These are phyloP conservation scores for Prinsepia uniflora DNA, from an alignment of 306 rosid species.

Conservation along the genomic window DNA sequence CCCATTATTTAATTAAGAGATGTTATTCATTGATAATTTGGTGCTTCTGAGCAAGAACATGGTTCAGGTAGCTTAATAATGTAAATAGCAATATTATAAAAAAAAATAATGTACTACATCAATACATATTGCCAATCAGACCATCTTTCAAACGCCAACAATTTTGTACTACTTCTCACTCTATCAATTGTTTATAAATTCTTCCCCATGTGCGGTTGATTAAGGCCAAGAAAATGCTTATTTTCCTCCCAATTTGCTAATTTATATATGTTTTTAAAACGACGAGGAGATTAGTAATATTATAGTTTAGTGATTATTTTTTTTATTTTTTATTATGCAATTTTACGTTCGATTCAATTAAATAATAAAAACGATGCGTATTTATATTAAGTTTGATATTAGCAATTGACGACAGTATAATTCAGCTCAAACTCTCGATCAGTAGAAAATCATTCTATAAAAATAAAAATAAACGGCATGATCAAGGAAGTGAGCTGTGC, in stretches of 20 bases:
- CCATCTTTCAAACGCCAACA: constrained; percentile 7
- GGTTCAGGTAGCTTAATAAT: constrained; percentile 16
- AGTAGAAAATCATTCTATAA: no score
- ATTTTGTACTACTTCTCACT: not conserved
- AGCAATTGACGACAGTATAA: no score
- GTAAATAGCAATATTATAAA: not conserved
- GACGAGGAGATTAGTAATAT: not conserved
- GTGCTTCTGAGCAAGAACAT: constrained; percentile 18
- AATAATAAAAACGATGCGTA: no score
- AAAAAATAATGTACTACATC: not conserved
- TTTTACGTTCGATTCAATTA: no score
- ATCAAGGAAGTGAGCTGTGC: no score
- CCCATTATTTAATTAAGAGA: constrained; percentile 4
- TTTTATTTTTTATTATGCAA: no score
- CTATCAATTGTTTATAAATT: not conserved
- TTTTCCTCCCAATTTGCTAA: not conserved
- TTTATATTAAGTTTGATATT: no score
- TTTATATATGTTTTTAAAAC: not conserved
- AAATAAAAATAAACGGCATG: no score
- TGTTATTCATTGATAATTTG: not conserved
- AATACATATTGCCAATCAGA: not conserved
- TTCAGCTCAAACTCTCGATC: no score
- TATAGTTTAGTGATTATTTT: no score
- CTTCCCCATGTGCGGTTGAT: not conserved
- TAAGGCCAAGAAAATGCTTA: not conserved